Conservation (phyloP, 2,329 filamentous ascomycete genomes). For the Macrophomina pseudophaseolina region DNA sequence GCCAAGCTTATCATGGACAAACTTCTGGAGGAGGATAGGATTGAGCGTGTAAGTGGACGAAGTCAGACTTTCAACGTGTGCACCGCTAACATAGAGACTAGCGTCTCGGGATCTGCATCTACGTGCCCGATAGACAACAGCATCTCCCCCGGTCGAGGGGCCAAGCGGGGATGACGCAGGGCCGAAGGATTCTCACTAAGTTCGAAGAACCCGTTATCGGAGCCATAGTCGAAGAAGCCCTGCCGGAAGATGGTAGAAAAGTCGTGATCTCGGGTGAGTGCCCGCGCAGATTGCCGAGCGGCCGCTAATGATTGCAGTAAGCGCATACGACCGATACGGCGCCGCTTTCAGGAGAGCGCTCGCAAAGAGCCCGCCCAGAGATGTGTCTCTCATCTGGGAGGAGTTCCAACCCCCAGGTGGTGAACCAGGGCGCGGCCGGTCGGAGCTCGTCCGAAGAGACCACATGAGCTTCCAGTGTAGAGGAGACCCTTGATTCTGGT, state of each 20-base stretch:
- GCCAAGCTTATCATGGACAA: not conserved
- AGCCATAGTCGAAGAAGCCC: not conserved
- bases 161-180: not conserved
- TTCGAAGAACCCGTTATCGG: not conserved
- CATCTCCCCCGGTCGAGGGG: not conserved
- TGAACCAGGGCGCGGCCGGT: not conserved
- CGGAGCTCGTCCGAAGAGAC: not conserved
- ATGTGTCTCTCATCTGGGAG: not conserved
- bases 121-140: not conserved
- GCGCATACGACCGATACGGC: not conserved
- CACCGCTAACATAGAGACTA: not conserved
- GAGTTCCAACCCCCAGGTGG: not conserved
- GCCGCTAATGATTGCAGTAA: not conserved
- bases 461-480: slow-evolving; percentile 1
- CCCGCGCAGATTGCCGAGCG: not conserved
- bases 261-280: not conserved
- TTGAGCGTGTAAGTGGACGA: not conserved
- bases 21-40: not conserved
- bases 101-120: not conserved
- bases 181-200: not conserved
- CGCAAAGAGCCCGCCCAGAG: not conserved
- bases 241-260: not conserved
- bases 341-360: not conserved
- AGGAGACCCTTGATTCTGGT: not conserved
- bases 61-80: not conserved